Conservation (phyloP, 176 grass and related monocot genomes). For the Rhynchospora breviuscula region DNA sequence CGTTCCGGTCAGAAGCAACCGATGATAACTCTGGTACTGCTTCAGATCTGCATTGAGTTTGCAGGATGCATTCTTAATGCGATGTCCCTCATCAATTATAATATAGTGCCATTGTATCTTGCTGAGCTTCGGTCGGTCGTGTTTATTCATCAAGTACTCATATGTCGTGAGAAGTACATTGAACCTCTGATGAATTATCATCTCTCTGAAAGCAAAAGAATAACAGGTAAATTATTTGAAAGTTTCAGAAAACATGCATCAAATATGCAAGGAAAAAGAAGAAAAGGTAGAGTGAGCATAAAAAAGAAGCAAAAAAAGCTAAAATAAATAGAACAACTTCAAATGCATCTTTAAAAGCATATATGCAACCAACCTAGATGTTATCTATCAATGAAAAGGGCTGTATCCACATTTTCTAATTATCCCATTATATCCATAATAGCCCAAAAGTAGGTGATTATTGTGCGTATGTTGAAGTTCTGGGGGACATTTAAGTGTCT, state of each 20-base stretch:
- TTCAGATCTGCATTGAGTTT: slow-evolving; percentile 98
- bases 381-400: neutral
- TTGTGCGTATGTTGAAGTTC: neutral
- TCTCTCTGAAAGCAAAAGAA: slow-evolving; percentile 61
- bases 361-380: neutral
- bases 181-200: slow-evolving; percentile 98
- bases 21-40: slow-evolving; percentile 89
- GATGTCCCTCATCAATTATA: slow-evolving; percentile 99
- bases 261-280: neutral
- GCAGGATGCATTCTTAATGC: slow-evolving; percentile 99
- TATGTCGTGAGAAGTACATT: slow-evolving; percentile 99
- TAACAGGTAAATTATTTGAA: slow-evolving; percentile 22
- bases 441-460: neutral
- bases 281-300: neutral
- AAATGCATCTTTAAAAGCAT: neutral
- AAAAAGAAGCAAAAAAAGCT: neutral
- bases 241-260: neutral
- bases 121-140: slow-evolving; percentile 95
- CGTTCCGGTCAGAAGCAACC: slow-evolving; percentile 89
- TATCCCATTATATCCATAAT: neutral
- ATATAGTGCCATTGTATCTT: slow-evolving; percentile 99
- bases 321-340: neutral
- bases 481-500: neutral
- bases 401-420: neutral
- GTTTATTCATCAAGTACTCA: slow-evolving; percentile 99